Evolutionary conservation across 352 stramenopile species (phyloP), one percentile per base, ranked within the genome.

Genomic region (Globisporangium cederbergense): DNA sequence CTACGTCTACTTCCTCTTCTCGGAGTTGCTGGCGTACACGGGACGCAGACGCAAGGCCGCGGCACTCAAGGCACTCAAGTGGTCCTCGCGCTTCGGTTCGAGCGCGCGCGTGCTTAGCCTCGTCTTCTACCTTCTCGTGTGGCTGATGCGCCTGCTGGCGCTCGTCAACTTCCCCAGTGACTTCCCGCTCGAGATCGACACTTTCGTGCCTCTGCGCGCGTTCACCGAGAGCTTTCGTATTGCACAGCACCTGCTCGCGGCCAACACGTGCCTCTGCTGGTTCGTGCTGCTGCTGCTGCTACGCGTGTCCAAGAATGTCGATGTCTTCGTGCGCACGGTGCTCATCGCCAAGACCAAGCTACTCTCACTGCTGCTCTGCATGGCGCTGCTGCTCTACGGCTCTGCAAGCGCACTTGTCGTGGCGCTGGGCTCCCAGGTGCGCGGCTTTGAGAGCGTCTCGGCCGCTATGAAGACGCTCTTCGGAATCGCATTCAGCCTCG

Each of bases 351-450:
- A 65, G 1, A 65, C 70, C 2, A 62, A 81, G 25, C 62, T 88
- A 18, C 43, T 75, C 20, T 68, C 71, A 10, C 58, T 88, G 16
- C 32, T 81, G 3, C 5, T 83, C 7, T 75, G 71, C 43, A 50
- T 81, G 22, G 53, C 56, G 0, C 18, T 81, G 8, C 59, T 86
- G 30, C 40, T 86, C 8, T 75, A 81, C 53, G 75, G 76, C 9
- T 88, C 83, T 32, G 76, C 75, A 14, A 82, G 71, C 8, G 74
- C 76, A 13, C 78, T 76, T n/a, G 59, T 81, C 18, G 57, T 88
- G 14, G 69, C 76, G 3, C 54, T 77, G 8, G 78, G 78, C 2
- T 60, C 68, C 1, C 59, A 78, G 40, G 75, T 75, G 0, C 42
- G 58, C 1, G 60, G 57, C 0, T 86, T 79, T 46, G 65, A 76